Percentiles rank a stretch among this genome's conserved stretches.
Evolutionary conservation across 352 stramenopile species (phyloP).

Genomic region (Pythium aristosporum): DNA sequence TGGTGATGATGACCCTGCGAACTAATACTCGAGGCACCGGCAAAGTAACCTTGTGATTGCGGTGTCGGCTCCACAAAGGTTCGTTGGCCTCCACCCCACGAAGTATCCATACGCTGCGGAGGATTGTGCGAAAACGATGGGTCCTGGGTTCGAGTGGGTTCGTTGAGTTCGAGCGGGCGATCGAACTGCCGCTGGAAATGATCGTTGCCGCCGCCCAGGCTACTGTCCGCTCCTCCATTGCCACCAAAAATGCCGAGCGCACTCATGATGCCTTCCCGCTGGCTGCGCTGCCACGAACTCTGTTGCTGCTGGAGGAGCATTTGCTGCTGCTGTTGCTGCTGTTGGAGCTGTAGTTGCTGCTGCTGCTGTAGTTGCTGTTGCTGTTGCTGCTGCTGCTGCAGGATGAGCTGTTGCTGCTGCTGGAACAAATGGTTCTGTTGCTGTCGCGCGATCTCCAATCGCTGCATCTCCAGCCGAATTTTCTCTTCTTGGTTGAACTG

Average conservation of each 20-base stretch:
- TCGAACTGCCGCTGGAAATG: slow-evolving; percentile 43
- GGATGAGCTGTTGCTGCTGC: slow-evolving; percentile 46
- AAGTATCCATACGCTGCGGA: slow-evolving; percentile 15
- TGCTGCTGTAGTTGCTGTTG: slow-evolving; percentile 32
- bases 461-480: slow-evolving; percentile 81
- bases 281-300: slow-evolving; percentile 70
- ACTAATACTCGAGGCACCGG: neutral
- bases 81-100: slow-evolving; percentile 15
- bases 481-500: slow-evolving; percentile 74
- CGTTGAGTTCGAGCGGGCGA: slow-evolving; percentile 29
- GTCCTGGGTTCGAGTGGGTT: slow-evolving; percentile 14
- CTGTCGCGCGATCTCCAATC: slow-evolving; percentile 67
- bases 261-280: slow-evolving; percentile 80
- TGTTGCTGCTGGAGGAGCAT: slow-evolving; percentile 66
- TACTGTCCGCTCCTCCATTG: slow-evolving; percentile 23
- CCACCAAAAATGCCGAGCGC: slow-evolving; percentile 64
- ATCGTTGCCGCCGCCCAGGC: slow-evolving; percentile 10
- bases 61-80: slow-evolving; percentile 1
- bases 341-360: slow-evolving; percentile 37
- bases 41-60: slow-evolving; percentile 17
- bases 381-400: slow-evolving; percentile 51
- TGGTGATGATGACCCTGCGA: slow-evolving; percentile 1
- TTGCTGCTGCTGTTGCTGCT: slow-evolving; percentile 62
- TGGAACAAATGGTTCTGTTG: slow-evolving; percentile 64
- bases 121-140: slow-evolving; percentile 8